Base-by-base conservation (phyloP, 805 yeast genomes). In the Candida manassasensis region DNA sequence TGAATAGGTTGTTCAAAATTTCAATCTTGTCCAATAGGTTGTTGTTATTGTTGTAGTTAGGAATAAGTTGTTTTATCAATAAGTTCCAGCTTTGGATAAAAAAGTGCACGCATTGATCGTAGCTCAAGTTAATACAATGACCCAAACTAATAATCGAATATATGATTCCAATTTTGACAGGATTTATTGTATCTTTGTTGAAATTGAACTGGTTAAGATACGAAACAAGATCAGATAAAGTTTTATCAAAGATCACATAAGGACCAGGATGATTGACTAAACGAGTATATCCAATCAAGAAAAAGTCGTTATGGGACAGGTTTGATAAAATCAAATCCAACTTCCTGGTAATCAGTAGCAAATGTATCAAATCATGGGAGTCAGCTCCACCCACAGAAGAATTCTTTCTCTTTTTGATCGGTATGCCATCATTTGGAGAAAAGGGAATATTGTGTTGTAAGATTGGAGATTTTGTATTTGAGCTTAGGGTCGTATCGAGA, bases 61-160 rank as follows among this genome's bases (percentile, higher is more conserved):
- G 67, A 13, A 60, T 55, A 22, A 62, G 44, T 34, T 53, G 53
- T 29, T 57, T 50, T n/a, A 60, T 55, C 26, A 63, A 45, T n/a
- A 63, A 44, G 35, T 52, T 49, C 79, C 80, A 75, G 21, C 69
- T 50, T 34, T 61, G 67, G 44, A 67, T 66, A 41, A 75, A 63
- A 40, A 61, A 58, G 22, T 52, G 43, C 11, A 64, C 48, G 4
- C 69, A 61, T 38, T 65, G 59, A 8, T 49, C 45, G 22, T 51
- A 46, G 34, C 59, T 57, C 7, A 44, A 36, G 33, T 46, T 47
- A 19, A 45, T 39, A 12, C 59, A 45, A 34, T 58, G 56, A 3
- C 79, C 79, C 28, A 72, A 47, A 8, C 77, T 62, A 3, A 74
- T 41, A 1, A 74, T 52, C 5, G 73, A 55, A 43, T 71, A 70